These are phyloP conservation scores for Skeletonema costatum DNA, from an alignment of 108 stramenopile genomes.

Conservation along the genomic window DNA sequence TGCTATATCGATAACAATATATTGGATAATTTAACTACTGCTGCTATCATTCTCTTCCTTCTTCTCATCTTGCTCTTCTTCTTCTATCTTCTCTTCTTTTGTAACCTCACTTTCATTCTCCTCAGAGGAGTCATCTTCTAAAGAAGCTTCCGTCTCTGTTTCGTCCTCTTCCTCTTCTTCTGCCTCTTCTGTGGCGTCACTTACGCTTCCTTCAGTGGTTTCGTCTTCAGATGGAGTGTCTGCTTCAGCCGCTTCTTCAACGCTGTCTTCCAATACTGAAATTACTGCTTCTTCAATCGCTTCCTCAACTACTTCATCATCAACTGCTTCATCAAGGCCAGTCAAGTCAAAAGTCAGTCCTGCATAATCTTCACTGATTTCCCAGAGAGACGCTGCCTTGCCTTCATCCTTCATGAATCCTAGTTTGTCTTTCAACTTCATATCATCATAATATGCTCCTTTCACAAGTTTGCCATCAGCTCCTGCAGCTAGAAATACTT, in stretches of 20 bases:
- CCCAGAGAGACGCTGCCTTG: slow-evolving; percentile 66
- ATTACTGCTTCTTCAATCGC: background rate
- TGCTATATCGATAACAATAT: background rate
- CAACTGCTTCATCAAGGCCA: background rate
- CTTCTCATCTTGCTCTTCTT: background rate
- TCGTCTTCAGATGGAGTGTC: background rate
- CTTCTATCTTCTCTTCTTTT: background rate
- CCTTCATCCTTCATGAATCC: slow-evolving; percentile 49
- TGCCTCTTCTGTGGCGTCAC: background rate
- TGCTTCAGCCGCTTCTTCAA: background rate
- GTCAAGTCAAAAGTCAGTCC: slow-evolving; percentile 54
- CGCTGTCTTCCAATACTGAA: background rate
- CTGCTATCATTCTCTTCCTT: background rate
- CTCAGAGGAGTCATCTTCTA: too few species aligned
- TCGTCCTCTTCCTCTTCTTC: background rate
- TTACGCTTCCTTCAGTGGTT: background rate
- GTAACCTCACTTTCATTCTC: background rate
- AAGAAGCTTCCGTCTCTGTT: too few species aligned
- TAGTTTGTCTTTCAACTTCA: slow-evolving; percentile 43
- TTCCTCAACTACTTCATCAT: background rate
- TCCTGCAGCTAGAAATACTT: slow-evolving; percentile 63
- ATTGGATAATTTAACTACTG: background rate
- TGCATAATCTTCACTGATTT: slow-evolving; percentile 52
- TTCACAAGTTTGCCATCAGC: slow-evolving; percentile 27
- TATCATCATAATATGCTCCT: slow-evolving; percentile 55